Evolutionary conservation across 75 land plant species (phyloP), one percentile per base, ranked within the genome.

Genomic region (Chamaecyparis obtusa): DNA sequence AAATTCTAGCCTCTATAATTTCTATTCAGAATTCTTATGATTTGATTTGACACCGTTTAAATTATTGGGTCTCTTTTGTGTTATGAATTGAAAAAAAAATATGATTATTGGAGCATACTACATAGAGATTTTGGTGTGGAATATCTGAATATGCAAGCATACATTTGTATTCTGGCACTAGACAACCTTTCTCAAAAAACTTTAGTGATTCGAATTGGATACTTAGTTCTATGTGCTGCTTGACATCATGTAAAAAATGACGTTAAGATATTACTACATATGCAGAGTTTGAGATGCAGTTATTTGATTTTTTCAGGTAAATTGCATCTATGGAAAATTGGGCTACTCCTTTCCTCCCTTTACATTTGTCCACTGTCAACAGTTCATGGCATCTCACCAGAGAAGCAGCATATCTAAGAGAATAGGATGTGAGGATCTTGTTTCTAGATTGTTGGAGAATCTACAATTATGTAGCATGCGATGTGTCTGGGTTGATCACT

Each of bases 401-500:
- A 24, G 88, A 55, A 14, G 54, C 35, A 36, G 24, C 24, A 14
- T 41, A 16, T 46, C 64, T 46, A 24, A 16, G 82, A 41, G 86
- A 85, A 41, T 14, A 54, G 84, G 57, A 49, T 86, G 37, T 48
- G 44, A 54, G 24, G 57, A 71, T 51, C 60, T 24, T 27, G 16
- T 89, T 67, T 67, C 54, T 36, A 39, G 57, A 69, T 49, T 89
- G 39, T 85, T 89, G 43, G 85, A 81, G 39, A 89, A 43, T 33
- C 43, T 89, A 67, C 90, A 89, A 51, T 48, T 89, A 33, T 33
- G 49, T 36, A 83, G 57, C 41, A 43, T 89, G 41, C 44, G 21
- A 41, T 60, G 76, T 83, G 90, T 89, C 69, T 24, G 51, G 35
- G 90, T 89, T 33, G 85, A 88, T 82, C 90, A 89, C 80, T 89